Evolutionary conservation across 2,329 filamentous ascomycete genomes (phyloP).

Genomic region (Monosporascus ibericus): DNA sequence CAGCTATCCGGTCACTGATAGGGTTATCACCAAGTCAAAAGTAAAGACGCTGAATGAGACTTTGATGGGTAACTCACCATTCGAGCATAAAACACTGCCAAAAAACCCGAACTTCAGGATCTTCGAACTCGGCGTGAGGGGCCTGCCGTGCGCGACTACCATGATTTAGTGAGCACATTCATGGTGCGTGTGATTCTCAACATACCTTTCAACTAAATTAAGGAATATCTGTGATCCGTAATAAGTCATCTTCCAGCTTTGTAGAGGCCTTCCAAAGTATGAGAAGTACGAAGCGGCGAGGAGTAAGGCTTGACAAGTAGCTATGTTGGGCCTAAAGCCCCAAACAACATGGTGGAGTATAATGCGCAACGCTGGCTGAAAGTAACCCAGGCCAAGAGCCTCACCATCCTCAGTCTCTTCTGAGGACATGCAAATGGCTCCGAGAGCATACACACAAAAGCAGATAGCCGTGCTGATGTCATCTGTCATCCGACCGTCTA

Average conservation of each 20-base stretch:
- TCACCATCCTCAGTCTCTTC: constrained; percentile 15
- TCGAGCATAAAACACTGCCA: constrained; percentile 71
- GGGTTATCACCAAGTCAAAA: constrained; percentile 3
- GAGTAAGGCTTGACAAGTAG: constrained; percentile 28
- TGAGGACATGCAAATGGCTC: constrained; percentile 17
- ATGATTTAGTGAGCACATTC: constrained; percentile 3
- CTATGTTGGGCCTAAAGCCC: constrained; percentile 25
- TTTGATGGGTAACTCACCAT: constrained; percentile 43
- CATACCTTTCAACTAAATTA: constrained; percentile 24
- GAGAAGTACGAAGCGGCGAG: constrained; percentile 32
- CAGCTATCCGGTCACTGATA: constrained; percentile 61
- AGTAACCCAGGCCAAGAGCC: constrained; percentile 25
- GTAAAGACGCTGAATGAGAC: background rate
- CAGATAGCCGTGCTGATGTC: constrained; percentile 28
- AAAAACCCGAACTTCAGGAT: constrained; percentile 52
- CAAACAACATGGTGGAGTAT: constrained; percentile 26
- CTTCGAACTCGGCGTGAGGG: constrained; percentile 24
- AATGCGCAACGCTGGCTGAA: constrained; percentile 29
- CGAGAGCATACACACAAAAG: constrained; percentile 31
- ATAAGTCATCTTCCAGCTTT: constrained; percentile 29
- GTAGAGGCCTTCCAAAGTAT: constrained; percentile 29
- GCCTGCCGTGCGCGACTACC: constrained; percentile 12
- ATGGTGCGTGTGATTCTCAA: background rate
- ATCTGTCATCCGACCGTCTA: constrained; percentile 18
- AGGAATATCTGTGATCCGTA: constrained; percentile 27